These are phyloP conservation scores for Aulographum hederae DNA, from an alignment of 2,329 filamentous ascomycete genomes.

Conservation along the genomic window DNA sequence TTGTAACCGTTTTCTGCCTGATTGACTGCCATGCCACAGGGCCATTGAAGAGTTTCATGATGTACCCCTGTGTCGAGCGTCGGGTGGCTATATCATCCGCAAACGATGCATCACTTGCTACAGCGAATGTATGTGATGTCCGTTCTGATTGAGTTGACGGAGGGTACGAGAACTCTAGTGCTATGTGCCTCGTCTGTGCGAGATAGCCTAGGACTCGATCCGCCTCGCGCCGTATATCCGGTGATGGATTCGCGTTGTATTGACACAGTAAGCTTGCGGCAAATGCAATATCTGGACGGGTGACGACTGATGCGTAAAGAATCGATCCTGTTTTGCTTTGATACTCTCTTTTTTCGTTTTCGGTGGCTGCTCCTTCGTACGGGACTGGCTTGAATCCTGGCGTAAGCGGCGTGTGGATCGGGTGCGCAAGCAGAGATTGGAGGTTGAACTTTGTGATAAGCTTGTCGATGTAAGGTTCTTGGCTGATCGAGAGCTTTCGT, in stretches of 20 bases:
- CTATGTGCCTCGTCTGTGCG: background rate
- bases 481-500: background rate
- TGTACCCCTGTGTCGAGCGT: too few relatives aligned
- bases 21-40: too few relatives aligned
- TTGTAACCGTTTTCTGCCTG: too few relatives aligned
- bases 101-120: too few relatives aligned
- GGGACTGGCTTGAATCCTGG: background rate
- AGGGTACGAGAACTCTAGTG: background rate
- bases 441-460: background rate
- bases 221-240: background rate
- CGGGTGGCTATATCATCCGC: too few relatives aligned
- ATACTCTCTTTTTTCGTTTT: background rate
- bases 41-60: too few relatives aligned
- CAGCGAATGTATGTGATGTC: too few relatives aligned
- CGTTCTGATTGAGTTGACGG: too few relatives aligned
- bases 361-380: background rate
- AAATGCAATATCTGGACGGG: background rate
- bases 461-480: background rate
- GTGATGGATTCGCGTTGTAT: background rate
- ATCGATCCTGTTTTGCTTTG: background rate
- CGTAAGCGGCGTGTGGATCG: background rate
- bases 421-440: background rate
- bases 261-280: background rate
- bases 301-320: background rate
- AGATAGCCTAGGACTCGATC: background rate